Percentiles rank a stretch among this genome's conserved stretches.
These are phyloP conservation scores for Verticillium longisporum DNA, from an alignment of 2,329 filamentous ascomycete genomes.

Conservation along the genomic window DNA sequence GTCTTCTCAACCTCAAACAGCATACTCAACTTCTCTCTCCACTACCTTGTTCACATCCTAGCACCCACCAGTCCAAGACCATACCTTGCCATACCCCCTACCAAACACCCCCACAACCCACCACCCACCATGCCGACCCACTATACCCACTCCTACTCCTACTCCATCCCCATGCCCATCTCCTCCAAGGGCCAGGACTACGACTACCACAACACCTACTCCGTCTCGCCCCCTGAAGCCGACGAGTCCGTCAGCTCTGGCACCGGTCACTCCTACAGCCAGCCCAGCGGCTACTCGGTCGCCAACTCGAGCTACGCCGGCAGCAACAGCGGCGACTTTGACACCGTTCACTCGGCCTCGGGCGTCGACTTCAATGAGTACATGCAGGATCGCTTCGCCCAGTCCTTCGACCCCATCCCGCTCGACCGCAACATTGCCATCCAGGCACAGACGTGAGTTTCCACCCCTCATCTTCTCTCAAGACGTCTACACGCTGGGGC, in stretches of 20 bases:
- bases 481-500: too few species aligned
- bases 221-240: slow-evolving; percentile 67
- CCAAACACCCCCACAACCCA: slow-evolving; percentile 1
- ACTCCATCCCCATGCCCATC: slow-evolving; percentile 55
- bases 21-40: slow-evolving; percentile 1
- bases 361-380: slow-evolving; percentile 88
- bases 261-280: slow-evolving; percentile 49
- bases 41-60: slow-evolving; percentile 2
- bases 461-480: background rate
- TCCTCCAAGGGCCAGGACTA: slow-evolving; percentile 55
- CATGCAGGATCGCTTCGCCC: slow-evolving; percentile 81
- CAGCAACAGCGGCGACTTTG: slow-evolving; percentile 61
- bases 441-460: slow-evolving; percentile 81
- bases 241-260: slow-evolving; percentile 61
- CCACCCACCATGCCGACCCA: slow-evolving; percentile 50
- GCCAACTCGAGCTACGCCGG: slow-evolving; percentile 59
- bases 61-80: slow-evolving; percentile 8
- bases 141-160: slow-evolving; percentile 44
- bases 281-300: slow-evolving; percentile 42
- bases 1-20: slow-evolving; percentile 7
- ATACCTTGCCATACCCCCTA: slow-evolving; percentile 3
- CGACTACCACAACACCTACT: slow-evolving; percentile 51
- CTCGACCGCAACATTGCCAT: slow-evolving; percentile 67
- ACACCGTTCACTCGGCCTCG: slow-evolving; percentile 53
- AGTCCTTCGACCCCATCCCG: slow-evolving; percentile 71